Evolutionary conservation across 305 asterid species (phyloP).

Genomic region (Solanum hybrid): DNA sequence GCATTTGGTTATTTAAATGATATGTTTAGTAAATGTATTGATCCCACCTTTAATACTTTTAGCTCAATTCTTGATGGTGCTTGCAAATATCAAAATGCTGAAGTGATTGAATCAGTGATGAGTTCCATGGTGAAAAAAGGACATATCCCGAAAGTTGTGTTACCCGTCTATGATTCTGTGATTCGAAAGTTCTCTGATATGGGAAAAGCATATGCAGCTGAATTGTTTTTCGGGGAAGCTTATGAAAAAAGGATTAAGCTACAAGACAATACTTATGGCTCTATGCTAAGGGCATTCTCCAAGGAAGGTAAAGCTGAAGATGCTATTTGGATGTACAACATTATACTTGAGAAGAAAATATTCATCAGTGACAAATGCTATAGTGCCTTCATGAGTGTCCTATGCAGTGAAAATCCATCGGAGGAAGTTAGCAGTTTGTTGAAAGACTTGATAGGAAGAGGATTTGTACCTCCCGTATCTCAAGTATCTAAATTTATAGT

Average conservation of each 20-base stretch:
- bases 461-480: conserved; percentile 19
- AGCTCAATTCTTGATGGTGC: conserved; percentile 71
- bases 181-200: conserved; percentile 41
- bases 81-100: conserved; percentile 29
- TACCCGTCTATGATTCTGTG: conserved; percentile 26
- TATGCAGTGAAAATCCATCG: conserved; percentile 53
- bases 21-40: conserved; percentile 25
- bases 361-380: conserved; percentile 25
- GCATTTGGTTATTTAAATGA: conserved; percentile 38
- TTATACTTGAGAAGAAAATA: conserved; percentile 23
- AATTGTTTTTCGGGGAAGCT: conserved; percentile 38
- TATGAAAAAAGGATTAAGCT: conserved; percentile 27
- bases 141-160: conserved; percentile 9
- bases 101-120: conserved; percentile 32
- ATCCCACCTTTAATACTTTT: conserved; percentile 39
- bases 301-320: conserved; percentile 36
- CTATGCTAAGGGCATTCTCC: conserved; percentile 42
- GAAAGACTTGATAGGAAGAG: conserved; percentile 32
- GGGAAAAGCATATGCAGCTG: conserved; percentile 47
- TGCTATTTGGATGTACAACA: conserved; percentile 32
- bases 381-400: conserved; percentile 30
- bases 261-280: conserved; percentile 33
- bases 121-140: conserved; percentile 40
- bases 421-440: conserved; percentile 31
- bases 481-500: conserved; percentile 35